Conservation (phyloP, 306 rosid species). For the Geum urbanum region DNA sequence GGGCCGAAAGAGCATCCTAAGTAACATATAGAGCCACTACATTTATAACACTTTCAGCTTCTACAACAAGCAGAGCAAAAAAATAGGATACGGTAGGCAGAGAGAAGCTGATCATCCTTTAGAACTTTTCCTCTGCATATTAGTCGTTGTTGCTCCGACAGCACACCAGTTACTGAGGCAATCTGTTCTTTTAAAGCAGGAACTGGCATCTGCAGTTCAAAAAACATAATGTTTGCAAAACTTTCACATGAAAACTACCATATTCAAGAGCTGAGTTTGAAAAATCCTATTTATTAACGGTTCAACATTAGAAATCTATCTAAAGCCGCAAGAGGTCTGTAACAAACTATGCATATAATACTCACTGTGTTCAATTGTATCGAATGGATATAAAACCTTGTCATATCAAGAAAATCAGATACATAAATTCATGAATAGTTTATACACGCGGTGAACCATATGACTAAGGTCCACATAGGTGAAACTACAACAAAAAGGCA, state of each 20-base stretch:
- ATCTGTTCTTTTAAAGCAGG: constrained; percentile 58
- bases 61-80: constrained; percentile 7
- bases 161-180: constrained; percentile 62
- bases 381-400: not conserved
- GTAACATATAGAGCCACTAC: constrained; percentile 1
- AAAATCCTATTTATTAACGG: constrained; percentile 4
- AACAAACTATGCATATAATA: constrained; percentile 3
- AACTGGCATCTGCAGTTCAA: constrained; percentile 78
- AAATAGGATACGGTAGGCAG: constrained; percentile 60
- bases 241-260: not conserved
- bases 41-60: not conserved
- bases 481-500: not conserved
- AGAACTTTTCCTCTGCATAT: constrained; percentile 69
- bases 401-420: not conserved
- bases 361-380: not conserved
- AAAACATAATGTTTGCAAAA: constrained; percentile 10
- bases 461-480: not conserved
- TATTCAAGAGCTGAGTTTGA: constrained; percentile 13
- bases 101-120: constrained; percentile 61
- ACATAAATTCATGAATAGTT: not conserved
- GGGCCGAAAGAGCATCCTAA: not conserved
- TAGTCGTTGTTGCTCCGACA: constrained; percentile 55
- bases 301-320: constrained; percentile 8
- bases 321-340: constrained; percentile 20
- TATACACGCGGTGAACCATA: not conserved